A percentile compares a stretch with the other conserved stretches of the same genome.
Conservation (phyloP, 768 basidiomycete species). For the Lactarius hengduanensis region DNA sequence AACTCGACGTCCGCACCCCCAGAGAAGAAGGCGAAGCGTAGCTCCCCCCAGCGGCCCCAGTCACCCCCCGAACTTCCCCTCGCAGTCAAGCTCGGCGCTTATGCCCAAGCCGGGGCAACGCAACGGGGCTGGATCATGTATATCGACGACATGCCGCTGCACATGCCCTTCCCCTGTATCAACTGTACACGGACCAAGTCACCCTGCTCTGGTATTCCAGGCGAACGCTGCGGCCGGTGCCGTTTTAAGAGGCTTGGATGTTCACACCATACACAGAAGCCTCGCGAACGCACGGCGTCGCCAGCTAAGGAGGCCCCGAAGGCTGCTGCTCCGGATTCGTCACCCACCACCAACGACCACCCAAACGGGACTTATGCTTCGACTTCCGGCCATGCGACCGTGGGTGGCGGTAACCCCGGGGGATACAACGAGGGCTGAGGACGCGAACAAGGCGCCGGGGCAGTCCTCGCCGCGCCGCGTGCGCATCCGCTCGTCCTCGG, state of each 20-base stretch:
- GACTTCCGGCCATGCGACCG: not conserved
- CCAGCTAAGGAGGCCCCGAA: not conserved
- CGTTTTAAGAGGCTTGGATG: conserved; percentile 19
- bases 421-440: not conserved
- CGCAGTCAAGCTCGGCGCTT: conserved; percentile 9
- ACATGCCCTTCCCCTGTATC: conserved; percentile 15
- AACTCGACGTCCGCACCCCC: conserved; percentile 19
- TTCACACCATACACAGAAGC: not conserved
- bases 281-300: not conserved
- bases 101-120: conserved; percentile 19
- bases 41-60: not conserved
- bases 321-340: not conserved
- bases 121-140: conserved; percentile 23
- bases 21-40: not conserved
- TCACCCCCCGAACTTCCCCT: not conserved
- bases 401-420: not conserved
- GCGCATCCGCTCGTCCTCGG: not conserved
- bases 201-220: conserved; percentile 18
- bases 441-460: not conserved
- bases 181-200: conserved; percentile 6
- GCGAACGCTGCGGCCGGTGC: conserved; percentile 24
- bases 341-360: no score
- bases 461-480: not conserved
- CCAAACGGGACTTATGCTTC: not conserved
- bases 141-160: conserved; percentile 9